Conservation (phyloP, 1,284 basidiomycete genomes). For the Jaminaea rosea region DNA sequence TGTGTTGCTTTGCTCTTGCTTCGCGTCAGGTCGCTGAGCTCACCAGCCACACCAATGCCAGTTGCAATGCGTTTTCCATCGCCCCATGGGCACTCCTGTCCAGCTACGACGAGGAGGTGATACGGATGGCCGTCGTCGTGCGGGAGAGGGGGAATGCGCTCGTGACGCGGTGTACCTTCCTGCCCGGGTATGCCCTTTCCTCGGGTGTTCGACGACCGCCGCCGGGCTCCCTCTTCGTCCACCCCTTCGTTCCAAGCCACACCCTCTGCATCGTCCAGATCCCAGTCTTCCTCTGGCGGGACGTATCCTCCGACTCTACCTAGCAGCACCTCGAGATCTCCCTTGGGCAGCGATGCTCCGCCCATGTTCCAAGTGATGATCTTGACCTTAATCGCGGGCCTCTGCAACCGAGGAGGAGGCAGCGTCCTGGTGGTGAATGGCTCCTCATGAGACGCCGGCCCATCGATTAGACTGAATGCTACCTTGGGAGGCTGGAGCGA, state of each 20-base stretch:
- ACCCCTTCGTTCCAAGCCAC: slow-evolving; percentile 11
- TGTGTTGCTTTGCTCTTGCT: slow-evolving; percentile 15
- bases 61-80: slow-evolving; percentile 32
- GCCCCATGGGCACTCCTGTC: slow-evolving; percentile 53
- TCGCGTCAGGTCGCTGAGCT: slow-evolving; percentile 30
- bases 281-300: slow-evolving; percentile 37
- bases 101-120: slow-evolving; percentile 69
- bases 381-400: slow-evolving; percentile 49
- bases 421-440: neutral
- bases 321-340: slow-evolving; percentile 65
- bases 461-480: neutral
- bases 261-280: slow-evolving; percentile 19
- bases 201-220: too few relatives aligned
- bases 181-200: slow-evolving; percentile 28
- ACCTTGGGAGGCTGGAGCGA: neutral
- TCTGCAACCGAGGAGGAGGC: slow-evolving; percentile 9
- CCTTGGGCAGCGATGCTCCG: slow-evolving; percentile 53
- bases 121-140: slow-evolving; percentile 57
- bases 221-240: neutral
- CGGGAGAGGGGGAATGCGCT: slow-evolving; percentile 36
- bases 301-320: slow-evolving; percentile 58
- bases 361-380: slow-evolving; percentile 52
- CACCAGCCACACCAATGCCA: slow-evolving; percentile 37
- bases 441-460: neutral
- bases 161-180: slow-evolving; percentile 21